Evolutionary conservation across 495 filamentous ascomycete genomes (phyloP).

Genomic region (Penicillium taxi): DNA sequence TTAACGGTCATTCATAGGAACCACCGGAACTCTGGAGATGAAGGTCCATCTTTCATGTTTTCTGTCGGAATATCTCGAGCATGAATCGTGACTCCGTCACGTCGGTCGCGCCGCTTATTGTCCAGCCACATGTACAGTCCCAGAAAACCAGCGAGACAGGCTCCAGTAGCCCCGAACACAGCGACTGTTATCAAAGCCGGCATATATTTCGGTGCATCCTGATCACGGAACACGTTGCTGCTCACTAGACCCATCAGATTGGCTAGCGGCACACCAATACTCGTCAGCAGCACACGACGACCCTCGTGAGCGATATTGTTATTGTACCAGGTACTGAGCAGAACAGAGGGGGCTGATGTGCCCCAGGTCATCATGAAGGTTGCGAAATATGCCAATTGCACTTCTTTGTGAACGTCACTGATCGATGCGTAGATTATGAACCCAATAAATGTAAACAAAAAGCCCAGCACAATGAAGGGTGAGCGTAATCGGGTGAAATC

Average conservation of each 20-base stretch:
- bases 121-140: conserved; percentile 62
- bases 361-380: conserved; percentile 76
- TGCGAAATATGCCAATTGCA: conserved; percentile 62
- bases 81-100: conserved; percentile 49
- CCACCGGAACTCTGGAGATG: conserved; percentile 58
- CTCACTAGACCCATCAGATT: conserved; percentile 70
- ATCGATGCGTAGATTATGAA: conserved; percentile 64
- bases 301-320: conserved; percentile 72
- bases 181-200: conserved; percentile 65
- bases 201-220: conserved; percentile 64
- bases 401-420: conserved; percentile 39
- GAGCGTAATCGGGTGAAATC: conserved; percentile 58
- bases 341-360: conserved; percentile 41
- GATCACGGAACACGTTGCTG: conserved; percentile 58
- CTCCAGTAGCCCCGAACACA: conserved; percentile 57
- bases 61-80: conserved; percentile 61
- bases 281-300: conserved; percentile 56
- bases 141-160: conserved; percentile 46
- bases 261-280: conserved; percentile 61
- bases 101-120: conserved; percentile 54
- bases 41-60: conserved; percentile 55
- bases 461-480: conserved; percentile 61
- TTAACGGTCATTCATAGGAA: conserved; percentile 26
- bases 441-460: conserved; percentile 61
- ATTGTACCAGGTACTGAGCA: conserved; percentile 56